These are phyloP conservation scores for Yamadazyma taylorii DNA, from an alignment of 1,139 yeast species.

Conservation along the genomic window DNA sequence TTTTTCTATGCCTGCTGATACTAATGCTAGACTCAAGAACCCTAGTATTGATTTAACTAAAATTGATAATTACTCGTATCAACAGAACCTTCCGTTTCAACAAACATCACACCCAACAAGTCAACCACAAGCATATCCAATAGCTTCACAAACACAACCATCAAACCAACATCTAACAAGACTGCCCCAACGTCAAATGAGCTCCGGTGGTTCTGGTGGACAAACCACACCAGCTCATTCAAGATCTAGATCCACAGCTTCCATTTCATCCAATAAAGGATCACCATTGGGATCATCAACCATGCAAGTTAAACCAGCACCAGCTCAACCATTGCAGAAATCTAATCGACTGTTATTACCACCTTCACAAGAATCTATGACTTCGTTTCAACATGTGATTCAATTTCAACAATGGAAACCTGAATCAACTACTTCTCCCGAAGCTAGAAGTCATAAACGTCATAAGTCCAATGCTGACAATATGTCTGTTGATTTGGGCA, in stretches of 20 bases:
- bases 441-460: conserved; percentile 15
- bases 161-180: neutral
- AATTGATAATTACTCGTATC: conserved; percentile 12
- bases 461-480: conserved; percentile 19
- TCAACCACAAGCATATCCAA: conserved; percentile 2
- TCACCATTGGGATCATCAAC: conserved; percentile 32
- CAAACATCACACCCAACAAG: conserved; percentile 4
- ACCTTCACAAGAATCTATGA: conserved; percentile 51
- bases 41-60: conserved; percentile 17
- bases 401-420: conserved; percentile 58
- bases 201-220: neutral
- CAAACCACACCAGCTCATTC: conserved; percentile 10
- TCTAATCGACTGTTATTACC: conserved; percentile 31
- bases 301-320: conserved; percentile 46
- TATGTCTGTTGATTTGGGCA: conserved; percentile 18
- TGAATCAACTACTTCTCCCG: conserved; percentile 20
- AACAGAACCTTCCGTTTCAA: conserved; percentile 4
- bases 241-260: conserved; percentile 12
- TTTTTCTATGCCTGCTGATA: conserved; percentile 43
- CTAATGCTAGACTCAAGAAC: conserved; percentile 9
- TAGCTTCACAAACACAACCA: conserved; percentile 2
- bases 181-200: conserved; percentile 1
- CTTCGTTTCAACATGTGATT: conserved; percentile 51
- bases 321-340: conserved; percentile 46
- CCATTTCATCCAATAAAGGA: conserved; percentile 11